phyloP scores from a whole-genome alignment of 768 basidiomycete species.

The Russula emetica region DNA sequence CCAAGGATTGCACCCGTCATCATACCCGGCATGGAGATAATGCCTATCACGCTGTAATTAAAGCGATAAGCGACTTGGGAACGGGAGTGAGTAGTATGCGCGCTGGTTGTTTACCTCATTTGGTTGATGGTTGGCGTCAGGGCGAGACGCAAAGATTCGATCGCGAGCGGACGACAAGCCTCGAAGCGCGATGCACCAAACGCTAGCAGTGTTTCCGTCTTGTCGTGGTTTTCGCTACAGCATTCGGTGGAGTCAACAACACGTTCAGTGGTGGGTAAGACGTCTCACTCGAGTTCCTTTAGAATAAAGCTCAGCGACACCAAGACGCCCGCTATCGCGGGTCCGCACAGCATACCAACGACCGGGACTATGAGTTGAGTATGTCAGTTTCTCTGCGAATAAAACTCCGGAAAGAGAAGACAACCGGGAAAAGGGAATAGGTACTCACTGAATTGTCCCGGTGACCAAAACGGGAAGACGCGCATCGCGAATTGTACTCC shows the following conservation, averaged over 20 bases:
- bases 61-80: not conserved
- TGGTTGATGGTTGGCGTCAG: constrained; percentile 79
- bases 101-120: constrained; percentile 56
- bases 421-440: not conserved
- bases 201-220: constrained; percentile 79
- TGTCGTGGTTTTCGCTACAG: constrained; percentile 73
- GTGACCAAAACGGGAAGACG: constrained; percentile 75
- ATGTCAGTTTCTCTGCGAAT: not conserved
- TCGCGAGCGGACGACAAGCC: constrained; percentile 75
- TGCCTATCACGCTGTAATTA: constrained; percentile 57
- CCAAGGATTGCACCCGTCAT: constrained; percentile 92
- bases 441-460: constrained; percentile 46
- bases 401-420: no score
- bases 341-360: constrained; percentile 83
- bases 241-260: not conserved
- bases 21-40: constrained; percentile 84
- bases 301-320: constrained; percentile 64
- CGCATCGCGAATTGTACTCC: constrained; percentile 77
- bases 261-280: not conserved
- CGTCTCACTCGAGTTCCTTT: constrained; percentile 67
- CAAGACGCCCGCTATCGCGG: constrained; percentile 70
- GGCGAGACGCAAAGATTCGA: constrained; percentile 71
- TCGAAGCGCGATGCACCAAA: constrained; percentile 83
- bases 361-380: constrained; percentile 54
- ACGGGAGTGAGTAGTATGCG: not conserved